phyloP scores from a whole-genome alignment of 2,329 filamentous ascomycete species.

The Colletotrichum australisinense region DNA sequence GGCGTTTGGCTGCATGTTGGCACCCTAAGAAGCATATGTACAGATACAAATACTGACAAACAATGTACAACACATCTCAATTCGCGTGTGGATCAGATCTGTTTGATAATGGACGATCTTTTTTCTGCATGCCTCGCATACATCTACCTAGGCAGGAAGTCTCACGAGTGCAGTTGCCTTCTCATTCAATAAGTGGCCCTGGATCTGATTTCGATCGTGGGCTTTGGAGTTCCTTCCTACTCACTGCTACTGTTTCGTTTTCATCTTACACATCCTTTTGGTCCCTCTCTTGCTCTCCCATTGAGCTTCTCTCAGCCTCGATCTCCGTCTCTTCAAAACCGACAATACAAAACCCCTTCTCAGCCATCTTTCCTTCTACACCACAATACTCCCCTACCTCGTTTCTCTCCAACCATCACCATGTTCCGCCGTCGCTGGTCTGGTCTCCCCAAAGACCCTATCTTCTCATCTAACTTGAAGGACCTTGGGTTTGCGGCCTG shows the following conservation, averaged over 20 bases:
- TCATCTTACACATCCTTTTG: background rate
- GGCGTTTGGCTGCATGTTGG: slow-evolving; percentile 19
- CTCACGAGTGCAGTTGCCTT: background rate
- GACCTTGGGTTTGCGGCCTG: slow-evolving; percentile 73
- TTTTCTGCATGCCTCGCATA: background rate
- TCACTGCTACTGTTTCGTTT: background rate
- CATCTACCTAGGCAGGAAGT: background rate
- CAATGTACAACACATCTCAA: slow-evolving; percentile 23
- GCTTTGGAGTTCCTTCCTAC: background rate
- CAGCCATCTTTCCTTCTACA: background rate
- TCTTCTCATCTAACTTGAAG: slow-evolving; percentile 73
- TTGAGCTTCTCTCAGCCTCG: too few species aligned
- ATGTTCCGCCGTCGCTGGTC: slow-evolving; percentile 83
- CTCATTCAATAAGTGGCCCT: background rate
- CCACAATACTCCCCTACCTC: too few species aligned
- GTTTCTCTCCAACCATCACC: slow-evolving; percentile 34
- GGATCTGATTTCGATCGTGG: background rate
- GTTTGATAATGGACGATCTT: background rate
- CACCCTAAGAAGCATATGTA: slow-evolving; percentile 6
- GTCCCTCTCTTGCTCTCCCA: background rate
- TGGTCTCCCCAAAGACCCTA: slow-evolving; percentile 76
- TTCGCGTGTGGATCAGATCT: background rate
- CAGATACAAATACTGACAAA: slow-evolving; percentile 5
- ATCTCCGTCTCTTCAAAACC: background rate
- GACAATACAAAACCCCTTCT: background rate